phyloP scores from a whole-genome alignment of 2,329 filamentous ascomycete genomes.

The Exophiala sp. region DNA sequence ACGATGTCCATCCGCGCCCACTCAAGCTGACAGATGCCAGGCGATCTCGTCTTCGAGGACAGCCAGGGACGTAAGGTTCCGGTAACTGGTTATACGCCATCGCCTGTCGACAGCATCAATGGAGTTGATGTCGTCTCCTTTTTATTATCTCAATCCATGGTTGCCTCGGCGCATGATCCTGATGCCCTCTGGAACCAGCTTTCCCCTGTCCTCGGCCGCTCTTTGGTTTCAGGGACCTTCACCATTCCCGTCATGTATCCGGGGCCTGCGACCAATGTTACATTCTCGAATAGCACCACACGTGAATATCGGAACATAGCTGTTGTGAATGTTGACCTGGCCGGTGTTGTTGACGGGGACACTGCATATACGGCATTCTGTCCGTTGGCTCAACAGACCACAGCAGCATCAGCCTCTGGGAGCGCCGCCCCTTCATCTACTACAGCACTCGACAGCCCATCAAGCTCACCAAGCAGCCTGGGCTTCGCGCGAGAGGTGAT shows the following conservation, averaged over 20 bases:
- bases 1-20: slow-evolving; percentile 3
- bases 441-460: slow-evolving; percentile 2
- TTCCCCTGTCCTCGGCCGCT: slow-evolving; percentile 27
- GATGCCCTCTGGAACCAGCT: slow-evolving; percentile 34
- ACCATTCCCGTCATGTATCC: slow-evolving; percentile 27
- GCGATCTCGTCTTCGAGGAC: slow-evolving; percentile 15
- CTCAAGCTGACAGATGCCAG: slow-evolving; percentile 11
- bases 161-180: slow-evolving; percentile 26
- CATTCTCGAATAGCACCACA: slow-evolving; percentile 33
- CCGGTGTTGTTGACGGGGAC: slow-evolving; percentile 29
- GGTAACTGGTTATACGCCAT: slow-evolving; percentile 24
- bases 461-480: slow-evolving; percentile 13
- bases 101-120: slow-evolving; percentile 32
- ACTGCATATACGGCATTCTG: slow-evolving; percentile 22
- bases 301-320: slow-evolving; percentile 29
- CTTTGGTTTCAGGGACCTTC: neutral
- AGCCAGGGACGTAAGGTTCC: neutral
- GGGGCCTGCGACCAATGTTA: slow-evolving; percentile 30
- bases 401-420: neutral
- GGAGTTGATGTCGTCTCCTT: slow-evolving; percentile 31
- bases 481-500: slow-evolving; percentile 38
- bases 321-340: slow-evolving; percentile 12
- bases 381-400: slow-evolving; percentile 3
- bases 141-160: slow-evolving; percentile 27
- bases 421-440: neutral